Conservation (phyloP, 2,329 filamentous ascomycete genomes). For the Ascochyta koolunga region DNA sequence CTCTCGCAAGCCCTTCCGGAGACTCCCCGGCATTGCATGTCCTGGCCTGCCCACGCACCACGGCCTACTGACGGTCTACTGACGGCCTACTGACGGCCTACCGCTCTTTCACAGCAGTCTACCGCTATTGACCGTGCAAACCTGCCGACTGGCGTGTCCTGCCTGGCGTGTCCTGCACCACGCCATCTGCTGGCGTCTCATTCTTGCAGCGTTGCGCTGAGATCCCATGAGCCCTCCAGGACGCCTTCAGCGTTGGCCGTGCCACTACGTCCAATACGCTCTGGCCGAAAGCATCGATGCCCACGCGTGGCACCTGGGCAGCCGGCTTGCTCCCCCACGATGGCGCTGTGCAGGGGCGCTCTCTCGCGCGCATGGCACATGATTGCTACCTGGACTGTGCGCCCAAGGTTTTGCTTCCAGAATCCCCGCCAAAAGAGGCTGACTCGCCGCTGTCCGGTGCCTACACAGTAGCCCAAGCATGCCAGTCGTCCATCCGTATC, state of each 20-base stretch:
- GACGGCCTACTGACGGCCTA: slow-evolving; percentile 4
- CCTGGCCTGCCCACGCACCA: slow-evolving; percentile 21
- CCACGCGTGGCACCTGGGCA: slow-evolving; percentile 26
- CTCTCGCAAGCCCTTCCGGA: slow-evolving; percentile 18
- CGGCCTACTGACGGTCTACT: slow-evolving; percentile 15
- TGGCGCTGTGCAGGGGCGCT: slow-evolving; percentile 15
- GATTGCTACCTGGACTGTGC: slow-evolving; percentile 33
- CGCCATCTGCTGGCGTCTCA: slow-evolving; percentile 6
- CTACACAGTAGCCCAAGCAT: not conserved
- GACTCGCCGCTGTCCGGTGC: too few relatives aligned
- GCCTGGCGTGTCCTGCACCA: slow-evolving; percentile 10
- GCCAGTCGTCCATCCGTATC: not conserved
- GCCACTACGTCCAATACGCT: slow-evolving; percentile 10
- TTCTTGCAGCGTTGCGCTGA: slow-evolving; percentile 5
- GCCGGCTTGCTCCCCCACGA: slow-evolving; percentile 20
- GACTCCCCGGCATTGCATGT: slow-evolving; percentile 30
- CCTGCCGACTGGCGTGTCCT: slow-evolving; percentile 8
- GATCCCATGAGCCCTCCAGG: slow-evolving; percentile 7
- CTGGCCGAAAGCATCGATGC: slow-evolving; percentile 26
- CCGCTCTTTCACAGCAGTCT: slow-evolving; percentile 16
- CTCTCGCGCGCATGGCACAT: slow-evolving; percentile 33
- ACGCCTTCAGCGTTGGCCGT: slow-evolving; percentile 3
- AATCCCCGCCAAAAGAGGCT: slow-evolving; percentile 37
- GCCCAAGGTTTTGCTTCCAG: slow-evolving; percentile 39
- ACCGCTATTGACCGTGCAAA: slow-evolving; percentile 7